Base-by-base conservation (phyloP, 1,284 basidiomycete species). In the Malassezia arunalokei region DNA sequence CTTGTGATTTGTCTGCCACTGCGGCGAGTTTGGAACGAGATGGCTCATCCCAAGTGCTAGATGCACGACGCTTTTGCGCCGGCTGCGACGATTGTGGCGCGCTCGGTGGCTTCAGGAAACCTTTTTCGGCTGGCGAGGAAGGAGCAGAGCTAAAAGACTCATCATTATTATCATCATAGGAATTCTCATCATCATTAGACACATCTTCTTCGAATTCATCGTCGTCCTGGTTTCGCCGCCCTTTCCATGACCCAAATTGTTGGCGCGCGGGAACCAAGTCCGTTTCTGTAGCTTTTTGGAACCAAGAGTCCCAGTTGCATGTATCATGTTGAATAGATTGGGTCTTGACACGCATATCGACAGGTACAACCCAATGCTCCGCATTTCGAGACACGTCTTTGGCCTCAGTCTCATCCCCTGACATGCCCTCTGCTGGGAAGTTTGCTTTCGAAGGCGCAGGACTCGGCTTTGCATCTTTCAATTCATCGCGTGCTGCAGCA, bases 341-440 rank as follows among this genome's bases (percentile, higher is more conserved):
- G 20, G 20, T 9, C 17, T n/a, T 14, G 15, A 30, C 33, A 39
- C 35, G 35, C 27, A 8, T 24, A 14, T 35, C 12, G 14, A 17
- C n/a, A 7, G 53, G 53, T 8, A 55, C 37, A 8, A 55, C 47
- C 53, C 53, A 55, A 12, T 55, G 47, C 35, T 55, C 53, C 20
- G 48, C 17, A 29, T 20, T 33, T 2, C 6, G 8, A 2, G 12
- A 32, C 17, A 20, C 17, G 1, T 33, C 14, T 6, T 11, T 28
- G 12, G 43, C 8, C 24, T 3, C 43, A 20, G 28, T 17, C 27
- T 44, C 30, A 7, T 44, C 43, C 14, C 17, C n/a, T 2, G 20
- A 24, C 20, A 24, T 24, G 20, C 20, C 20, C 20, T 24, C 20
- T 24, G 20, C 20, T 24, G 20, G 20, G 20, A 24, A 24, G 4